Base-by-base conservation (phyloP, 2,329 filamentous ascomycete genomes). In the Penicillium sp. region DNA sequence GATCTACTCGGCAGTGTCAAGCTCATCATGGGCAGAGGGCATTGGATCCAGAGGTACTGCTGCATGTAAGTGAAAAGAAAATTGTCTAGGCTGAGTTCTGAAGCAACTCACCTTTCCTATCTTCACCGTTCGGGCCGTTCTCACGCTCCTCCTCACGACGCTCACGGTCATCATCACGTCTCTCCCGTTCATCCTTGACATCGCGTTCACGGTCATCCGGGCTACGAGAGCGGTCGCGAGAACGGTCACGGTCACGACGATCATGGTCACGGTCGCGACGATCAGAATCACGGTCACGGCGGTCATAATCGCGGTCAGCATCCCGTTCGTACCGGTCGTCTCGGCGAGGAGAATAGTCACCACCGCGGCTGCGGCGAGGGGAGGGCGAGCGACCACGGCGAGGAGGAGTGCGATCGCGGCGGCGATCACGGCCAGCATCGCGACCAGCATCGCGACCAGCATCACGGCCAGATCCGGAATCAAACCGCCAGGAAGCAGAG, bases 401-500 rank as follows among this genome's bases (percentile, higher is more conserved):
- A 60, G 91, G 90, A 53, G 89, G 89, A 58, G 90, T 89, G 57
- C 90, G 88, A 64, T 88, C 79, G 61, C 81, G 77, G 43, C 78
- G 76, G 60, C 76, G 88, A 68, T 91, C 89, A 68, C 89, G 86
- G 57, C 91, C 92, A 64, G 91, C 90, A 75, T 97, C 94, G 72
- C 60, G 60, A 9, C 50, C 50, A 36, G 44, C 36, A n/a, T 53
- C 89, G 68, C 89, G 86, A n/a, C n/a, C 23, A 23, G 23, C 23
- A 23, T 23, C 23, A 23, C 23, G 23, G 56, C 91, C 92, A 64
- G 90, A 59, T 9, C 92, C 93, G 64, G 91, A 91, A 75, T 97
- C 94, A 73, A 99, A 99, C 59, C 94, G 90, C 94, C 94, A 99
- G 29, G 92, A 97, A 49, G 94, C 94, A 63, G 94, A 97, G 46